These are phyloP conservation scores for Debaryomyces singareniensis DNA, from an alignment of 1,139 yeast genomes.

Conservation along the genomic window DNA sequence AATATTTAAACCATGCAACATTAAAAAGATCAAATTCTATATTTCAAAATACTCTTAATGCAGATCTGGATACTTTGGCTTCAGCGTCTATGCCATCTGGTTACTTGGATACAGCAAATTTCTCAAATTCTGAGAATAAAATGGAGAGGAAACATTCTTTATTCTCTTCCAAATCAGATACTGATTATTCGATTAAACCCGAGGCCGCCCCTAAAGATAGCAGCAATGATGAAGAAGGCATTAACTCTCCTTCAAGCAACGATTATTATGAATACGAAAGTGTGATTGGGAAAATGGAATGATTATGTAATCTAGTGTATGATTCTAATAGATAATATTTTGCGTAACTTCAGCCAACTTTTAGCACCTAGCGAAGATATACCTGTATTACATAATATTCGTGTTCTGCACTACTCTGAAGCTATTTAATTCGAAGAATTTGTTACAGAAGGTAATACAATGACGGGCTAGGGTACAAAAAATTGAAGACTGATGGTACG, in stretches of 20 bases:
- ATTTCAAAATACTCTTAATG: constrained; percentile 10
- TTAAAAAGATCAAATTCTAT: constrained; percentile 9
- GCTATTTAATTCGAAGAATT: no score
- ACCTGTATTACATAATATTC: no score
- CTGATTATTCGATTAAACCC: neutral
- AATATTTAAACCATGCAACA: neutral
- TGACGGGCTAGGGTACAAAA: no score
- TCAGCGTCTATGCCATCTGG: constrained; percentile 9
- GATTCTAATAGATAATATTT: no score
- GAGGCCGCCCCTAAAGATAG: neutral
- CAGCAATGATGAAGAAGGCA: constrained; percentile 1
- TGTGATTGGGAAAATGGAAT: constrained; percentile 19
- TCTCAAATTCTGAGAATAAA: no score
- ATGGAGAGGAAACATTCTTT: no score
- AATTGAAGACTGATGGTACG: no score
- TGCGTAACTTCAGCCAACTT: no score
- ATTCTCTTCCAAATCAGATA: constrained; percentile 2
- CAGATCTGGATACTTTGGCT: constrained; percentile 1
- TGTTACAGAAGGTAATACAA: no score
- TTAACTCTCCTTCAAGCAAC: constrained; percentile 4
- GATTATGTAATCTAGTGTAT: no score
- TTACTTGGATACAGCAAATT: constrained; percentile 8
- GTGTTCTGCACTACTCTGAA: no score
- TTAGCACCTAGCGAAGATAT: no score
- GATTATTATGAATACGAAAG: constrained; percentile 12